Evolutionary conservation across 2,329 filamentous ascomycete genomes (phyloP).

Genomic region (Aspergillus aculeatinus): DNA sequence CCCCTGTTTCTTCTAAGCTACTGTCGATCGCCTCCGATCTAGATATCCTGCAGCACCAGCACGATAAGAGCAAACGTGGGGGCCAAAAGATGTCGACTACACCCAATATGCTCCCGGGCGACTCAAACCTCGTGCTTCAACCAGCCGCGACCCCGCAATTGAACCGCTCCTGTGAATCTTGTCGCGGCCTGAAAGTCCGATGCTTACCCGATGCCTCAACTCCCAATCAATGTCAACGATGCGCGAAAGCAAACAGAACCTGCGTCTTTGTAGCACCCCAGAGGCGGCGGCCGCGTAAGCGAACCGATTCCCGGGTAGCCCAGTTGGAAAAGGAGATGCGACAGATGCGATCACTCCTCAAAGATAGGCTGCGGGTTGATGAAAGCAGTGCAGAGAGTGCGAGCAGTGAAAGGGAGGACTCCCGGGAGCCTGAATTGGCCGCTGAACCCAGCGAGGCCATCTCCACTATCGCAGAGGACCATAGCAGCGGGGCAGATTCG

Average conservation of each 20-base stretch:
- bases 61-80: background rate
- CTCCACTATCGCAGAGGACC: constrained; percentile 21
- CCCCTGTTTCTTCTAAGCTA: background rate
- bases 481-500: constrained; percentile 23
- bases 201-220: constrained; percentile 33
- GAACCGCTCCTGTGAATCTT: constrained; percentile 40
- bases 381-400: constrained; percentile 30
- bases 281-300: constrained; percentile 36
- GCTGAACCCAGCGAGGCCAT: constrained; percentile 21
- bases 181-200: constrained; percentile 38
- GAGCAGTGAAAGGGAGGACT: constrained; percentile 26
- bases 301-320: constrained; percentile 38
- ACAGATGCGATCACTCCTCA: constrained; percentile 38
- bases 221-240: constrained; percentile 39
- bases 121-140: constrained; percentile 20
- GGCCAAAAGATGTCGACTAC: constrained; percentile 27
- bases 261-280: constrained; percentile 40
- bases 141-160: constrained; percentile 28
- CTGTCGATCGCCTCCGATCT: constrained; percentile 1
- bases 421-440: constrained; percentile 24
- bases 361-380: constrained; percentile 29
- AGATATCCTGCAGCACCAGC: background rate
- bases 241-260: constrained; percentile 33
- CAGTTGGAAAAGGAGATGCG: constrained; percentile 40
- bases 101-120: constrained; percentile 22